Conservation (phyloP, 2,329 filamentous ascomycete species). For the Arachnopeziza araneosa region DNA sequence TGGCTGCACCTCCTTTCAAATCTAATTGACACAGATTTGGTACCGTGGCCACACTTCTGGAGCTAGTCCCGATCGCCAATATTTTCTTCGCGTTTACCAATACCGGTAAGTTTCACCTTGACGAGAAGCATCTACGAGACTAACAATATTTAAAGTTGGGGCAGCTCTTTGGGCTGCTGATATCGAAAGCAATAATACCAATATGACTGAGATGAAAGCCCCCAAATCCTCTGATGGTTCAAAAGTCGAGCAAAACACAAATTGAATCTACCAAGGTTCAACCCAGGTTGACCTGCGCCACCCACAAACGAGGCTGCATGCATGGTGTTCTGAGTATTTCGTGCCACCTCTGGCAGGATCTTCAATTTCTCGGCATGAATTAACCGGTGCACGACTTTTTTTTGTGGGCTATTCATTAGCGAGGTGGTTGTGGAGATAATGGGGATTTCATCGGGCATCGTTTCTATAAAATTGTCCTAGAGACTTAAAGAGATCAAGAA, state of each 20-base stretch:
- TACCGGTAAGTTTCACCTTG: conserved; percentile 45
- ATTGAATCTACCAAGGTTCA: neutral
- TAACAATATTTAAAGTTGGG: conserved; percentile 54
- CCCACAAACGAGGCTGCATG: neutral
- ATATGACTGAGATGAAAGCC: conserved; percentile 23
- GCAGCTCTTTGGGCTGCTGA: conserved; percentile 94
- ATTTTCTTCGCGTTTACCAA: conserved; percentile 89
- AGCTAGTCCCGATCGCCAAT: conserved; percentile 77
- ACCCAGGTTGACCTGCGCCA: neutral
- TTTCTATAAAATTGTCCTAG: no score
- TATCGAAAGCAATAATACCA: conserved; percentile 48
- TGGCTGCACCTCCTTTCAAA: neutral
- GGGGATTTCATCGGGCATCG: neutral
- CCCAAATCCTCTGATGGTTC: conserved; percentile 9
- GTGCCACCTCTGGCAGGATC: neutral
- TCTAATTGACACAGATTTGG: conserved; percentile 58
- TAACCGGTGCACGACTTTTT: neutral
- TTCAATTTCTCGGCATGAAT: neutral
- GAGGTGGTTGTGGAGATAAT: neutral
- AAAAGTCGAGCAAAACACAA: neutral
- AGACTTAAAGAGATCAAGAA: no score
- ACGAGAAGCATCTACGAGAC: conserved; percentile 4
- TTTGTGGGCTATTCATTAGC: neutral
- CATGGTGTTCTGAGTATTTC: neutral
- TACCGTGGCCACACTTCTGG: conserved; percentile 68